These are phyloP conservation scores for Aspergillus taichungensis DNA, from an alignment of 495 filamentous ascomycete species.

Conservation along the genomic window DNA sequence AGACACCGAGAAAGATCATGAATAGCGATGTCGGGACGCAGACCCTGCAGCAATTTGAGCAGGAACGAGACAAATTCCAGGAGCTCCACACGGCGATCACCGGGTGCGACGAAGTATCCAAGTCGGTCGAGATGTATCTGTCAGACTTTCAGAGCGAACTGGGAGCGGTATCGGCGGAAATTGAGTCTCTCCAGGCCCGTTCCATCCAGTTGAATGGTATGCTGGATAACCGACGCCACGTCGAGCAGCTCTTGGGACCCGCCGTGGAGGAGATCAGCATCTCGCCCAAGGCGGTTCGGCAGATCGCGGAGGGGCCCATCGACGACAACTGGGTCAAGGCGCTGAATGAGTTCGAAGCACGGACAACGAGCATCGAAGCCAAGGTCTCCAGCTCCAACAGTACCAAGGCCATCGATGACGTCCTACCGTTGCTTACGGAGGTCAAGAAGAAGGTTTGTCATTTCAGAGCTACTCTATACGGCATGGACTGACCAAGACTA, in stretches of 20 bases:
- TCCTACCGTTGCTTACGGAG: conserved; percentile 76
- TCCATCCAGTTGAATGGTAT: conserved; percentile 79
- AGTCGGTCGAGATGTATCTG: conserved; percentile 84
- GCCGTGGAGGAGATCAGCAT: conserved; percentile 87
- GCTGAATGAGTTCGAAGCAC: conserved; percentile 74
- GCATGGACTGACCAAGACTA: conserved; percentile 7
- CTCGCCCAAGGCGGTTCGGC: conserved; percentile 68
- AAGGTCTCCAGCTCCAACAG: conserved; percentile 49
- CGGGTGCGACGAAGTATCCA: conserved; percentile 87
- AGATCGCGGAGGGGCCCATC: conserved; percentile 79
- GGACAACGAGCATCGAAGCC: conserved; percentile 61
- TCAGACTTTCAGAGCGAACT: conserved; percentile 89
- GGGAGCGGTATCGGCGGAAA: conserved; percentile 84
- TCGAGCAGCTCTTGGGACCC: conserved; percentile 82
- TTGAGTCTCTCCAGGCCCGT: conserved; percentile 82
- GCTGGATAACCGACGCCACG: conserved; percentile 77
- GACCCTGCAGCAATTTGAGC: conserved; percentile 74
- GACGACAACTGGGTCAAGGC: conserved; percentile 86
- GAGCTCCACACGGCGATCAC: conserved; percentile 82
- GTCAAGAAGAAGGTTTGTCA: conserved; percentile 64
- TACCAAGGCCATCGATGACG: conserved; percentile 68
- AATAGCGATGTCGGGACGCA: conserved; percentile 51
- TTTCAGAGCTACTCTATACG: background rate
- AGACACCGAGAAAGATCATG: conserved; percentile 22
- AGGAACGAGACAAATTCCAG: conserved; percentile 81